These are phyloP conservation scores for Acorus gramineus DNA, from an alignment of 106 monocot genomes.

Conservation along the genomic window DNA sequence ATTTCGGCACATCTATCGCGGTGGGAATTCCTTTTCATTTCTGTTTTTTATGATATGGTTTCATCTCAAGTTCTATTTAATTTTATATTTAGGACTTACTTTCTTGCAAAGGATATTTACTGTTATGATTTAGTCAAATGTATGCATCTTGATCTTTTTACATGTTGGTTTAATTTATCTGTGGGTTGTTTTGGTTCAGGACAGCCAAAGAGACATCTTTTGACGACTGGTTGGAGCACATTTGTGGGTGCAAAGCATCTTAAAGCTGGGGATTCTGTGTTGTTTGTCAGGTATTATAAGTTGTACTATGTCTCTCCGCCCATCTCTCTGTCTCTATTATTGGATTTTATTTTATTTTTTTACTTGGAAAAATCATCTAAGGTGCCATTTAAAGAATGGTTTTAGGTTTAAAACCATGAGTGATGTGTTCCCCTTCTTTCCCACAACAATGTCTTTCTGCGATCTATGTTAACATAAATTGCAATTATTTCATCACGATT, in stretches of 20 bases:
- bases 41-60: background rate
- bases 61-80: too few species aligned
- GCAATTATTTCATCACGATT: too few species aligned
- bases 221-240: conserved; percentile 96
- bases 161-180: background rate
- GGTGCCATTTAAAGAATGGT: too few species aligned
- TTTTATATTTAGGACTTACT: background rate
- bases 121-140: background rate
- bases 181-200: conserved; percentile 42
- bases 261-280: conserved; percentile 88
- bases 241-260: conserved; percentile 87
- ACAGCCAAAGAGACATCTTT: conserved; percentile 88
- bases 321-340: too few species aligned
- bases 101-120: background rate
- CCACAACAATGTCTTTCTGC: too few species aligned
- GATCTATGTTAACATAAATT: too few species aligned
- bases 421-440: too few species aligned
- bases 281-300: conserved; percentile 67
- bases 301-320: too few species aligned
- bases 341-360: too few species aligned
- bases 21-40: conserved; percentile 21
- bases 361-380: too few species aligned
- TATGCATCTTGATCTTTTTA: background rate
- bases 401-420: too few species aligned
- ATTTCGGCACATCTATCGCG: conserved; percentile 92